phyloP scores from a whole-genome alignment of 2,329 filamentous ascomycete species.

The Paecilomyces formosus region DNA sequence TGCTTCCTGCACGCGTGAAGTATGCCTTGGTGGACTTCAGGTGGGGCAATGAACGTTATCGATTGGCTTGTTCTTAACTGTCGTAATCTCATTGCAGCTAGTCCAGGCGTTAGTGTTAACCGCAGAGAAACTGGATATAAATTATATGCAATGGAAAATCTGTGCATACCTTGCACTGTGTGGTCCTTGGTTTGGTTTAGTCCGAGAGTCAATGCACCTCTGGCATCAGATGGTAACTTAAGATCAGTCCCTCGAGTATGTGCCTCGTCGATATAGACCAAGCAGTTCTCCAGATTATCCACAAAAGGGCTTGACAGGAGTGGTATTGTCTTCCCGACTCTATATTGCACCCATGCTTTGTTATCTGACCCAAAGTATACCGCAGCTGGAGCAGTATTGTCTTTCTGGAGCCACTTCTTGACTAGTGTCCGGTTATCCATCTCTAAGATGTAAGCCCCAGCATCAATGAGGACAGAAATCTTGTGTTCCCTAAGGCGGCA shows the following conservation, averaged over 20 bases:
- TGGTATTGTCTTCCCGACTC: conserved; percentile 31
- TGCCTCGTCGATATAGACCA: conserved; percentile 55
- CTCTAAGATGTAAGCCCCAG: conserved; percentile 58
- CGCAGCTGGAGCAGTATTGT: conserved; percentile 40
- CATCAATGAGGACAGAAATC: conserved; percentile 55
- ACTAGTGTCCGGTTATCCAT: conserved; percentile 48
- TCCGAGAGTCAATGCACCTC: conserved; percentile 50
- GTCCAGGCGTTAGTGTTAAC: background rate
- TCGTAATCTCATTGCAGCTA: conserved; percentile 59
- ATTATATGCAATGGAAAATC: background rate
- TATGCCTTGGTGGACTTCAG: conserved; percentile 57
- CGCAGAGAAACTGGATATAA: conserved; percentile 1
- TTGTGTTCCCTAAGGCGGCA: conserved; percentile 21
- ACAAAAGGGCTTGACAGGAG: conserved; percentile 49
- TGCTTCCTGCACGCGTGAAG: conserved; percentile 36
- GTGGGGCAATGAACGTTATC: conserved; percentile 47
- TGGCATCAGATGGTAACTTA: conserved; percentile 42
- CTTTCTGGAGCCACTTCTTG: conserved; percentile 43
- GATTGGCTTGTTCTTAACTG: conserved; percentile 52
- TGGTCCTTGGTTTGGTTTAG: conserved; percentile 54
- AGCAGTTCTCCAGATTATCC: conserved; percentile 43
- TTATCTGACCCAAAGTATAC: conserved; percentile 48
- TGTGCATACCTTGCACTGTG: conserved; percentile 48
- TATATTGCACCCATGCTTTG: conserved; percentile 39
- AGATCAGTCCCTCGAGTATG: conserved; percentile 57